Conservation (phyloP, 139 green algal species). For the Ostreobium quekettii region DNA sequence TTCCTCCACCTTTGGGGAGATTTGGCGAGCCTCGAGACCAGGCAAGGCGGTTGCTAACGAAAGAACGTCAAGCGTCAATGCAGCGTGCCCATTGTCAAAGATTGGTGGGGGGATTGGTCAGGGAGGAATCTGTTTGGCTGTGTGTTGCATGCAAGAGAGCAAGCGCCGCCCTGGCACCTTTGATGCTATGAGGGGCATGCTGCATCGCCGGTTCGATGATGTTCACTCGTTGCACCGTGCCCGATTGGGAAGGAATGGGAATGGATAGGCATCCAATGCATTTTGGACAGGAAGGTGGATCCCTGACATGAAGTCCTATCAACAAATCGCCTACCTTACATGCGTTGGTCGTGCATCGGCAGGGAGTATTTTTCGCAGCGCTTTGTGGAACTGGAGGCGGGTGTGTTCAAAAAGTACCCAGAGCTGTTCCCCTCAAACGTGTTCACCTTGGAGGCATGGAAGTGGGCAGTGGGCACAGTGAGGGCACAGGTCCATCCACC, state of each 20-base stretch:
- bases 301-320: neutral
- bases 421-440: conserved; percentile 31
- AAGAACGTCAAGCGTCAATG: too few species aligned
- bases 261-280: too few species aligned
- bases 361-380: conserved; percentile 56
- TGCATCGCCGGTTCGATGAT: neutral
- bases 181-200: neutral
- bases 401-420: conserved; percentile 30
- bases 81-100: too few species aligned
- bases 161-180: too few species aligned
- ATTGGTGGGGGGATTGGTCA: too few species aligned
- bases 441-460: conserved; percentile 56
- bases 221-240: neutral
- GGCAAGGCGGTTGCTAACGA: neutral
- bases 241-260: neutral
- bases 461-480: conserved; percentile 72
- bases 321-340: neutral
- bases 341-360: conserved; percentile 3
- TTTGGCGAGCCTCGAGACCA: neutral
- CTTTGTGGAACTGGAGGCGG: conserved; percentile 42
- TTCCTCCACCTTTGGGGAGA: neutral
- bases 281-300: neutral
- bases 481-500: conserved; percentile 55
- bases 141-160: too few species aligned
- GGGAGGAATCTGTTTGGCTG: too few species aligned